These are phyloP conservation scores for Stygiomarasmius scandens DNA, from an alignment of 1,284 basidiomycete species.

Conservation along the genomic window DNA sequence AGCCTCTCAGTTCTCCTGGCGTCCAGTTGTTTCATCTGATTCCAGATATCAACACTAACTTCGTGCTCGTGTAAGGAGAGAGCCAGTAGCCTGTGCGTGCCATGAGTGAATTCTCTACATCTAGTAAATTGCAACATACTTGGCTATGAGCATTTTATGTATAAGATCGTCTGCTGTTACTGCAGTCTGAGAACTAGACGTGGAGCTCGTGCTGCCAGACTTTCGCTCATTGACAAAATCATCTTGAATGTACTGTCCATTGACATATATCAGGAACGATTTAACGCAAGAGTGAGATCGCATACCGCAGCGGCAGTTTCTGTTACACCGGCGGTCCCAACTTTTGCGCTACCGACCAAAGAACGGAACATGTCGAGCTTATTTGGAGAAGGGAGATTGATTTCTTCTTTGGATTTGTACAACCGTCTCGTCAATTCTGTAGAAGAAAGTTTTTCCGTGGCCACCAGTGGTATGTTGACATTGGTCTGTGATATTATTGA, in stretches of 20 bases:
- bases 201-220: slow-evolving; percentile 16
- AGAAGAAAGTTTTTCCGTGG: slow-evolving; percentile 8
- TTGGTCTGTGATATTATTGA: slow-evolving; percentile 46
- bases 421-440: slow-evolving; percentile 30
- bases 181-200: not conserved
- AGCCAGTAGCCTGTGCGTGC: slow-evolving; percentile 46
- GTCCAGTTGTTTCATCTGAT: slow-evolving; percentile 48
- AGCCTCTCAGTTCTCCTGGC: not conserved
- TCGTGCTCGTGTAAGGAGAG: slow-evolving; percentile 49
- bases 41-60: slow-evolving; percentile 50
- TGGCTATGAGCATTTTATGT: slow-evolving; percentile 63
- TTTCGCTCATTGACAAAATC: slow-evolving; percentile 71
- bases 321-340: slow-evolving; percentile 51
- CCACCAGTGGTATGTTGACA: slow-evolving; percentile 44
- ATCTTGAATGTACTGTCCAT: slow-evolving; percentile 70
- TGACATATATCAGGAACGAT: no score
- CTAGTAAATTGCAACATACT: slow-evolving; percentile 41
- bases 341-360: slow-evolving; percentile 56
- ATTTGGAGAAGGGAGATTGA: slow-evolving; percentile 46
- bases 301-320: slow-evolving; percentile 57
- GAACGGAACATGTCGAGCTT: slow-evolving; percentile 56
- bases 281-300: no score
- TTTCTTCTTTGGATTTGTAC: slow-evolving; percentile 48
- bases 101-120: slow-evolving; percentile 11
- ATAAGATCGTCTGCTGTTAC: slow-evolving; percentile 64